These are phyloP conservation scores for Aristolochia californica DNA, from an alignment of 164 flowering plant genomes.

Conservation along the genomic window DNA sequence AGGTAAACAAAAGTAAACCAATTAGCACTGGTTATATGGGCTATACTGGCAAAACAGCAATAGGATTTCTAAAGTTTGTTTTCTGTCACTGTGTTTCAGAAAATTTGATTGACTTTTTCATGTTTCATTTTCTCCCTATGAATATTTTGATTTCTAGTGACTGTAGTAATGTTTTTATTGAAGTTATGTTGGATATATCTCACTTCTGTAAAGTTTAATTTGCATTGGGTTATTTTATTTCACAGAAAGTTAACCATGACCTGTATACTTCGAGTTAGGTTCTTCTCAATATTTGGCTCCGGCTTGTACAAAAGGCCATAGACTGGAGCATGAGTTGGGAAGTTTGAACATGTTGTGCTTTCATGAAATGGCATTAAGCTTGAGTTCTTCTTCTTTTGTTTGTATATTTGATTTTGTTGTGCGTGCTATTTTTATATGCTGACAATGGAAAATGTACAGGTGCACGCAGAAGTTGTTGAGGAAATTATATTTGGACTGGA, in stretches of 20 bases:
- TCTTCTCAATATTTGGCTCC: slow-evolving; percentile 92
- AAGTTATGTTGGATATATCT: too few species aligned
- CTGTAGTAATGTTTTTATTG: too few species aligned
- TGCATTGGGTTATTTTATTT: too few species aligned
- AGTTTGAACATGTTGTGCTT: slow-evolving; percentile 3
- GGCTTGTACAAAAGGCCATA: slow-evolving; percentile 63
- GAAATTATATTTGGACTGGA: slow-evolving; percentile 95
- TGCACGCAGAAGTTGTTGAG: slow-evolving; percentile 92
- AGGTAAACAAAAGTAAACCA: too few species aligned
- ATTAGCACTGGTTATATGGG: too few species aligned
- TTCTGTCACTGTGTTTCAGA: too few species aligned
- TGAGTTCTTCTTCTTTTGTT: neutral
- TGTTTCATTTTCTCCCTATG: too few species aligned
- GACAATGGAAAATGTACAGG: slow-evolving; percentile 29
- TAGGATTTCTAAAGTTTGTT: too few species aligned
- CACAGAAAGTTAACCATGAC: neutral
- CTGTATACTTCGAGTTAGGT: slow-evolving; percentile 28
- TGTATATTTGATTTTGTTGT: neutral
- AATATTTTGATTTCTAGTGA: too few species aligned
- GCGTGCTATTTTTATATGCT: neutral
- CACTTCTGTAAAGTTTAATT: too few species aligned
- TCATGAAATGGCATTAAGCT: neutral
- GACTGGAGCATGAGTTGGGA: slow-evolving; percentile 89
- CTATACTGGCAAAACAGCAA: too few species aligned
- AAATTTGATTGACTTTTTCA: too few species aligned